phyloP scores from a whole-genome alignment of 139 green algal genomes.

The Yamagishiella unicocca region DNA sequence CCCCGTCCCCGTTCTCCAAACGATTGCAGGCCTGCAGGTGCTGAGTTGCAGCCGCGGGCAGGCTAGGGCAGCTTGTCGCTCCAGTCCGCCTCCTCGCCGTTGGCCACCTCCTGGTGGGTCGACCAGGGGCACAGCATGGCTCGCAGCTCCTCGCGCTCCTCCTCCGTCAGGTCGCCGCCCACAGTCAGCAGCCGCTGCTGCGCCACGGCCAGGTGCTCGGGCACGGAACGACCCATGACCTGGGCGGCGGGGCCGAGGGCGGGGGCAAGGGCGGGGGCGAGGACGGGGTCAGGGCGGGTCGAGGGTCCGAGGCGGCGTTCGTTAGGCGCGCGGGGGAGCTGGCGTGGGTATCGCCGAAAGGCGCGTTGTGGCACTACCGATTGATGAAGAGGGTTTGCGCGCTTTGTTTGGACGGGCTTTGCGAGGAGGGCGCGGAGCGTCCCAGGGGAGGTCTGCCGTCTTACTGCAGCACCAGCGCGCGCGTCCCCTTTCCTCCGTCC shows the following conservation, averaged over 20 bases:
- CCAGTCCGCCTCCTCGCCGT: not conserved
- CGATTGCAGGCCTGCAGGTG: too few relatives aligned
- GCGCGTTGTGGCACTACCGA: too few relatives aligned
- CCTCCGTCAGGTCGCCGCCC: conserved; percentile 43
- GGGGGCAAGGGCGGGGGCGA: not conserved
- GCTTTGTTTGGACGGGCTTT: too few relatives aligned
- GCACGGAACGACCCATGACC: not conserved
- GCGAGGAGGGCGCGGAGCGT: too few relatives aligned
- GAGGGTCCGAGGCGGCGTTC: not conserved
- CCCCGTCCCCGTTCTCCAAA: too few relatives aligned
- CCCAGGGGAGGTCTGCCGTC: too few relatives aligned
- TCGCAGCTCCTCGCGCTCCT: conserved; percentile 59
- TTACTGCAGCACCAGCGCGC: too few relatives aligned
- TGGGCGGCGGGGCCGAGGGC: too few relatives aligned
- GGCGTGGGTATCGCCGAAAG: too few relatives aligned
- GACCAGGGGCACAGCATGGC: conserved; percentile 63
- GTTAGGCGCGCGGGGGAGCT: not conserved
- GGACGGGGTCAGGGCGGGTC: not conserved
- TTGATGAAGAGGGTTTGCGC: too few relatives aligned
- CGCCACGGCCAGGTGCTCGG: not conserved
- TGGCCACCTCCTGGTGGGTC: conserved; percentile 34
- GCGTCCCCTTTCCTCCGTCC: too few relatives aligned
- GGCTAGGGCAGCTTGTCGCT: not conserved
- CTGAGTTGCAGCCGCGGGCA: not conserved
- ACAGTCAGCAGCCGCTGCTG: conserved; percentile 62